Base-by-base conservation (phyloP, 768 basidiomycete genomes). In the Mycena galopus region DNA sequence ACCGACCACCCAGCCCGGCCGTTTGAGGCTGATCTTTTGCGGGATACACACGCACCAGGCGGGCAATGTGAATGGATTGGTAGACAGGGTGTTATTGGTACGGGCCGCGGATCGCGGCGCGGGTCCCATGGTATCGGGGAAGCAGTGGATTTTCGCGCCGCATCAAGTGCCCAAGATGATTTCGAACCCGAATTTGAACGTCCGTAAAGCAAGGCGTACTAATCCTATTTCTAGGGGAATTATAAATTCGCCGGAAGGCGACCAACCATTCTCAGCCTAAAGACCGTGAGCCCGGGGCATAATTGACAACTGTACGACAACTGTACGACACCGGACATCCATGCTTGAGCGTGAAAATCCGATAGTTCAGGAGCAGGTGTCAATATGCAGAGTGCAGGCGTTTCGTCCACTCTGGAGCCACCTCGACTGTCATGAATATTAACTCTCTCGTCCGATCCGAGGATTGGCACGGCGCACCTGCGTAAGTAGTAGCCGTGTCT, bases 191-290 rank as follows among this genome's bases (percentile, higher is more conserved):
- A 37, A 37, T 4, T 16, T 37, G 35, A 37, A 16, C 35, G 16
- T 37, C 35, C 35, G 35, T 47, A n/a, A 51, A 23, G 6, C n/a
- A 25, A 23, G 50, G 25, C 11, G 12, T 23, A 9, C 47, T 9
- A 47, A 47, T n/a, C 47, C 50, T 23, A 51, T 7, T 12, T 16
- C 23, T 23, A 51, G 25, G 50, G 25, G 50, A 51, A 51, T 51
- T 51, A 27, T 51, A 51, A 51, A 51, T 51, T 51, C 50, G 50
- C 50, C 50, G 50, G 50, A 51, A 51, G 50, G n/a, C 21, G n/a
- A 21, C 21, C 42, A 17, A 9, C 21, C 21, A 21, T n/a, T 47
- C 44, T 44, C n/a, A 51, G 27, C 50, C 23, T 51, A 51, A 51
- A 51, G 25, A 14, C 50, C 50, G 50, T n/a, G 25, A 25, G 25